Base-by-base conservation (phyloP, 345 rosid species). In the Hibiscus mutabilis region DNA sequence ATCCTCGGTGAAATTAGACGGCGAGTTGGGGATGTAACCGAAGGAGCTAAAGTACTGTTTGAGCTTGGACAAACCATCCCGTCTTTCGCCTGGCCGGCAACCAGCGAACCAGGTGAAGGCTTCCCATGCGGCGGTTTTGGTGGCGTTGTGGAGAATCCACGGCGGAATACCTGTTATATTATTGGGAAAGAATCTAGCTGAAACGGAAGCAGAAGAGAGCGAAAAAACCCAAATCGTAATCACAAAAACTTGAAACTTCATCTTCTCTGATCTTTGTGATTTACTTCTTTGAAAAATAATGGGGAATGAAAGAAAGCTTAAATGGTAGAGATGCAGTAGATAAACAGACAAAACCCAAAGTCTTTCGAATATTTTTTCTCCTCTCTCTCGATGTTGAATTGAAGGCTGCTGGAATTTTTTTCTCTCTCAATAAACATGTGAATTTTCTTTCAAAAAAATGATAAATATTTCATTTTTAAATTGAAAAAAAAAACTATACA, bases 1-100 rank as follows among this genome's bases (percentile, higher is more conserved):
- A 25, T 83, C 84, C 40, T 94, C 92, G 46, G 89, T 90, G 81
- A 88, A 80, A 72, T 91, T 87, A 1, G 73, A 14, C 10, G 70
- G 63, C 40, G 76, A 0, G 21, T 53, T 16, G 11, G 84, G 58
- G 70, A 94, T 82, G 86, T 94, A 94, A 27, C 98, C 96, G 82
- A 94, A 94, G 74, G 82, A 51, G 25, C 71, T 74, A 69, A 94
- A 91, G 86, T 94, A 94, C 46, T 83, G 71, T 78, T 94, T 94
- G 70, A 94, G 88, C 74, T 83, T 84, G 1, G 79, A 75, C 52
- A 94, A 76, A 5, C 98, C 98, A 35, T 79, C 78, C 58, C 68
- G 75, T 25, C 57, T 84, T 5, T 91, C 80, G 9, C 98, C 98
- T 24, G 82, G 15, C 11, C 52, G 87, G 80, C 91, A 88, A 69